phyloP scores from a whole-genome alignment of 208 protist genomes.

The Blastocrithidia nonstop region DNA sequence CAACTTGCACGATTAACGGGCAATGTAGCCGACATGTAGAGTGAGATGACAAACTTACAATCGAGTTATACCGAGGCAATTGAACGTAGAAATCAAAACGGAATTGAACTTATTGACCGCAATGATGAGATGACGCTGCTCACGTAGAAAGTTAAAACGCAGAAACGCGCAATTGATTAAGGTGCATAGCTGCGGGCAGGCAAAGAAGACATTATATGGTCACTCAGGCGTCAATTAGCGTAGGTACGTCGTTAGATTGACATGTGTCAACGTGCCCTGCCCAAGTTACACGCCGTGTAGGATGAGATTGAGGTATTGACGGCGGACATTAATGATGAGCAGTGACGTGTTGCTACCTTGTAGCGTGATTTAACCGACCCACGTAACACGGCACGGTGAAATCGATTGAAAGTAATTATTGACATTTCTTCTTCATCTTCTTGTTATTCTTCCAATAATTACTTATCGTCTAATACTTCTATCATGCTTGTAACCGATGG shows the following conservation, averaged over 20 bases:
- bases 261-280: constrained; percentile 41
- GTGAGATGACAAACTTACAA: constrained; percentile 80
- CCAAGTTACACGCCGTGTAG: constrained; percentile 77
- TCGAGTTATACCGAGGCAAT: constrained; percentile 72
- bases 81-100: constrained; percentile 86
- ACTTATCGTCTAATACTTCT: no score
- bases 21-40: constrained; percentile 77
- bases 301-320: constrained; percentile 45
- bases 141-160: constrained; percentile 86
- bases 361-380: constrained; percentile 78
- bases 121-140: constrained; percentile 93
- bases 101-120: constrained; percentile 93
- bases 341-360: constrained; percentile 55
- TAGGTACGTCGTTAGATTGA: constrained; percentile 77
- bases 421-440: neutral
- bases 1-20: constrained; percentile 85
- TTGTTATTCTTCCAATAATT: no score
- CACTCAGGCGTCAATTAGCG: constrained; percentile 53
- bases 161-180: constrained; percentile 79
- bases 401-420: constrained; percentile 15
- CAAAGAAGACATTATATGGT: constrained; percentile 55
- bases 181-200: constrained; percentile 71
- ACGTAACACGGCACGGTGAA: constrained; percentile 70
- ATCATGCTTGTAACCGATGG: no score
- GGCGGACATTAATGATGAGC: constrained; percentile 78